Percentiles rank a stretch among this genome's conserved stretches.
These are phyloP conservation scores for Pythium angustatum DNA, from an alignment of 352 stramenopile genomes.

Conservation along the genomic window DNA sequence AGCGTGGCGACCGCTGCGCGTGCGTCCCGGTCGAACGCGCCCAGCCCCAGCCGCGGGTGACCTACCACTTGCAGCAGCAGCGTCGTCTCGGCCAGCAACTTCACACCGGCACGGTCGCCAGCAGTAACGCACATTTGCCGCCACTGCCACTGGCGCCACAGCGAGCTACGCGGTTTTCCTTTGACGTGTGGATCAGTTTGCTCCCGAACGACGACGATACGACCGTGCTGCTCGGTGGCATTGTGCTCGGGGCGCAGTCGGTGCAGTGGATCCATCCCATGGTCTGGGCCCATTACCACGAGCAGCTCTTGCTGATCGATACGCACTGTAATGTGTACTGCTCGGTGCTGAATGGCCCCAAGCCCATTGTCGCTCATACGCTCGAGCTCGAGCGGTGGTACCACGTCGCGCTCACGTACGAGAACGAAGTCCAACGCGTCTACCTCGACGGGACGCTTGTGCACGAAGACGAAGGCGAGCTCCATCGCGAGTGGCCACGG, in stretches of 20 bases:
- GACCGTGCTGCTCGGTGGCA: conserved; percentile 27
- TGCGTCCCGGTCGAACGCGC: conserved; percentile 20
- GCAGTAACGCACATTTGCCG: not conserved
- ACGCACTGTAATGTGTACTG: conserved; percentile 43
- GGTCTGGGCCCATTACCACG: conserved; percentile 45
- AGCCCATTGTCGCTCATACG: conserved; percentile 5
- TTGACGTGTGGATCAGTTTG: conserved; percentile 46
- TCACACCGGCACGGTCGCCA: not conserved
- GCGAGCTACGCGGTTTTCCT: conserved; percentile 31
- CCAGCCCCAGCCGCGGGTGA: not conserved
- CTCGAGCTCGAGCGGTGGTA: conserved; percentile 50
- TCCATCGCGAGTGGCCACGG: conserved; percentile 45
- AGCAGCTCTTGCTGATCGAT: conserved; percentile 45
- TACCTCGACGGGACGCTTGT: conserved; percentile 65
- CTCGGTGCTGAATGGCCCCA: conserved; percentile 39
- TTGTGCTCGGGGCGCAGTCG: conserved; percentile 50
- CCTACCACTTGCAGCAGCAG: conserved; percentile 7
- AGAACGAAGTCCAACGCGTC: conserved; percentile 38
- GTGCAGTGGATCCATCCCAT: conserved; percentile 27
- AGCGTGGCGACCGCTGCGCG: conserved; percentile 24
- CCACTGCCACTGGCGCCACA: conserved; percentile 14
- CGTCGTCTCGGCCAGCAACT: conserved; percentile 1
- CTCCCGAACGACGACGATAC: conserved; percentile 17
- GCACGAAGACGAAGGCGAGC: conserved; percentile 30
- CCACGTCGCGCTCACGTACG: conserved; percentile 59